A percentile compares a stretch with the other conserved stretches of the same genome.
phyloP scores from a whole-genome alignment of 768 basidiomycete genomes.

The Pilatotrama ljubarskyi region DNA sequence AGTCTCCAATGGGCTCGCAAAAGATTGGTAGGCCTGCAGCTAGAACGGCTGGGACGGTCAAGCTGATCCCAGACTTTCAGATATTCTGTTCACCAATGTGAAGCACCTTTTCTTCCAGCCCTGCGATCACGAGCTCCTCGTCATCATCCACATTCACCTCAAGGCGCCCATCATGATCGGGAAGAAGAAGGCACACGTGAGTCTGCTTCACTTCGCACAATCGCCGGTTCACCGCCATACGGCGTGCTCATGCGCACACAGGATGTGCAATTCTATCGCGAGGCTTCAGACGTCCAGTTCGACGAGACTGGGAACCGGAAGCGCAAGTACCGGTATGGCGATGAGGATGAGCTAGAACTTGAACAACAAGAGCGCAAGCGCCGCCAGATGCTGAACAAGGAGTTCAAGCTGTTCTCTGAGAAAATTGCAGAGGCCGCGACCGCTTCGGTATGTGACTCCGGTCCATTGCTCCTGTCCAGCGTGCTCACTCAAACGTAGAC shows the following conservation, averaged over 20 bases:
- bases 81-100: slow-evolving; percentile 94
- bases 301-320: slow-evolving; percentile 99
- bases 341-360: slow-evolving; percentile 98
- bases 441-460: slow-evolving; percentile 56
- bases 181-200: slow-evolving; percentile 94
- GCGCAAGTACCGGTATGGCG: slow-evolving; percentile 93
- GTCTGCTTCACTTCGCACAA: slow-evolving; percentile 28
- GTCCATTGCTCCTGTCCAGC: not conserved
- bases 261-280: slow-evolving; percentile 98
- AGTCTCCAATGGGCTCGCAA: slow-evolving; percentile 82
- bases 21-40: slow-evolving; percentile 72
- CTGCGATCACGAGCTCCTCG: slow-evolving; percentile 92
- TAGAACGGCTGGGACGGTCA: not conserved
- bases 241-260: slow-evolving; percentile 32
- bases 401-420: slow-evolving; percentile 91
- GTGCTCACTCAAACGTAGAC: slow-evolving; percentile 41
- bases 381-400: slow-evolving; percentile 85
- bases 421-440: slow-evolving; percentile 86
- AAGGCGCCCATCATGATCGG: slow-evolving; percentile 98
- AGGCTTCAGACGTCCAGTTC: slow-evolving; percentile 96
- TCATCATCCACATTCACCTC: slow-evolving; percentile 91
- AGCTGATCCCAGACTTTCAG: slow-evolving; percentile 40
- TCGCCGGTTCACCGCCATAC: not conserved
- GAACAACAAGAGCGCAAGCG: slow-evolving; percentile 96
- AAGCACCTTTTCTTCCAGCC: slow-evolving; percentile 99